Conservation (phyloP, 164 flowering plant species). For the Buxus sempervirens region DNA sequence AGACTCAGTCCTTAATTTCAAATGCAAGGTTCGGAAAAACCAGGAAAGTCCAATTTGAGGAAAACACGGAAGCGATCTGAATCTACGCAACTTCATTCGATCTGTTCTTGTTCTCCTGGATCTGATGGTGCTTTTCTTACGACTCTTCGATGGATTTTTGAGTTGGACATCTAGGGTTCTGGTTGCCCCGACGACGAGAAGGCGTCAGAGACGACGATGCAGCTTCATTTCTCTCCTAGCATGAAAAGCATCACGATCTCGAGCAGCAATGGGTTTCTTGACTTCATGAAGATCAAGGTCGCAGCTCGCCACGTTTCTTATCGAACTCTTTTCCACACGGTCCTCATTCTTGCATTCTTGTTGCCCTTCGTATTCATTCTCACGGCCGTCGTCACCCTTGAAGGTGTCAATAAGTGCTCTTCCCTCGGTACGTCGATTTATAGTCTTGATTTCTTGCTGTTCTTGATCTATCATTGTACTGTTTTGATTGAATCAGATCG, state of each 20-base stretch:
- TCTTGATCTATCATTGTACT: not conserved
- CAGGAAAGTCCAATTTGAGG: slow-evolving; percentile 3
- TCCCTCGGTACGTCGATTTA: slow-evolving; percentile 56
- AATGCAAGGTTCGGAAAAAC: slow-evolving; percentile 10
- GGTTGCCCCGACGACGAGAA: slow-evolving; percentile 10
- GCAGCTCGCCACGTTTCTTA: slow-evolving; percentile 94
- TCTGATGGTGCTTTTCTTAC: slow-evolving; percentile 22
- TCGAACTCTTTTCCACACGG: slow-evolving; percentile 82
- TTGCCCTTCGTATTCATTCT: slow-evolving; percentile 96
- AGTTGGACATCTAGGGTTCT: slow-evolving; percentile 9
- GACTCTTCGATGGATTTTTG: slow-evolving; percentile 3
- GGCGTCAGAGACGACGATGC: slow-evolving; percentile 71
- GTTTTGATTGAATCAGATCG: not conserved
- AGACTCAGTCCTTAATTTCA: not conserved
- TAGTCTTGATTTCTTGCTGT: not conserved
- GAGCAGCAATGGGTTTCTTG: slow-evolving; percentile 68
- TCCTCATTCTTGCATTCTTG: slow-evolving; percentile 80
- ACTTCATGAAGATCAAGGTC: slow-evolving; percentile 99
- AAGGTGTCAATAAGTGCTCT: slow-evolving; percentile 99
- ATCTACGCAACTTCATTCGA: not conserved
- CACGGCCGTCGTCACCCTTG: slow-evolving; percentile 95
- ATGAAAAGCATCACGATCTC: slow-evolving; percentile 99
- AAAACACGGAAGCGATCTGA: slow-evolving; percentile 11
- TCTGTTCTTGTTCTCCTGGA: slow-evolving; percentile 7
- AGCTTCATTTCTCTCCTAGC: slow-evolving; percentile 98